Conservation (phyloP, 116 monocot species). For the Posidonia oceanica region DNA sequence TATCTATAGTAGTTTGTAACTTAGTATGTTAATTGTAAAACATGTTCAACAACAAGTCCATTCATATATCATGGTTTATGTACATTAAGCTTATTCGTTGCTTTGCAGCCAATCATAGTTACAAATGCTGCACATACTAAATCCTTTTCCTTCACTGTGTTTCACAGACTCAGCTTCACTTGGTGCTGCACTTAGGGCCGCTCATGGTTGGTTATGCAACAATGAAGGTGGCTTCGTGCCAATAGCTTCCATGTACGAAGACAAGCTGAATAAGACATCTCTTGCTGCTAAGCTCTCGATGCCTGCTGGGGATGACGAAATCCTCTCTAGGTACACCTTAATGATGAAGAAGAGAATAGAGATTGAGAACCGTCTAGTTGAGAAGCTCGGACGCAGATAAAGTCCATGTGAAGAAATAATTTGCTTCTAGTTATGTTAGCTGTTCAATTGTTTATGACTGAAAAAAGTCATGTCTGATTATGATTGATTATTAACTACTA, state of each 20-base stretch:
- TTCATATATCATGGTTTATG: too few species aligned
- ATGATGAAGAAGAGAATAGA: conserved; percentile 72
- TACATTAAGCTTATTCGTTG: too few species aligned
- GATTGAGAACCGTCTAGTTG: conserved; percentile 57
- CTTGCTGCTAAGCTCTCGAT: conserved; percentile 51
- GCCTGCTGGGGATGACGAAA: conserved; percentile 48
- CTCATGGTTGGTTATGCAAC: conserved; percentile 93
- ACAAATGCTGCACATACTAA: too few species aligned
- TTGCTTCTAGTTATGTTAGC: not conserved
- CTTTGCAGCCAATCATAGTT: too few species aligned
- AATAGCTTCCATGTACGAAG: conserved; percentile 44
- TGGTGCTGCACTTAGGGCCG: conserved; percentile 91
- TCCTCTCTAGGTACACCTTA: conserved; percentile 39
- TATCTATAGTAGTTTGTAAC: too few species aligned
- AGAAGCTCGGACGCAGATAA: conserved; percentile 38
- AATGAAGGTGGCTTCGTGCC: conserved; percentile 62
- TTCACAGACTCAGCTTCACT: conserved; percentile 84
- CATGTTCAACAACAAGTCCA: too few species aligned
- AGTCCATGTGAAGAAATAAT: not conserved
- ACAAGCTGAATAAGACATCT: conserved; percentile 46
- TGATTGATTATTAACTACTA: not conserved
- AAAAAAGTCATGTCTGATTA: not conserved
- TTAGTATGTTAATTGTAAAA: too few species aligned
- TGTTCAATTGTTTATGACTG: not conserved
- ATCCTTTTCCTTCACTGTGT: not conserved